These are phyloP conservation scores for Aspergillus pseudoglaucus DNA, from an alignment of 2,329 filamentous ascomycete species.

Conservation along the genomic window DNA sequence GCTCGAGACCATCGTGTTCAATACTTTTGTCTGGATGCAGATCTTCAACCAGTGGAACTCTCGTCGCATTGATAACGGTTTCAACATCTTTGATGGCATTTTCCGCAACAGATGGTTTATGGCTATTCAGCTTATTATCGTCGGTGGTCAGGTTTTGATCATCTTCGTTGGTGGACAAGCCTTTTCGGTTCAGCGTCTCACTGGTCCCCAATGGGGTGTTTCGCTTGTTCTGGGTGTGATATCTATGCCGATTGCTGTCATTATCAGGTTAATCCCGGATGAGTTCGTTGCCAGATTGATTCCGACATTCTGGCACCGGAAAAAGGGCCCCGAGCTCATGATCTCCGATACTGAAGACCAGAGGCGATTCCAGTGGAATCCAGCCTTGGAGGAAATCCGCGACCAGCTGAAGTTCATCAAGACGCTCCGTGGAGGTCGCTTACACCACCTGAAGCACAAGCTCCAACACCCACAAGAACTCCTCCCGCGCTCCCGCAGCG, in stretches of 20 bases:
- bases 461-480: conserved; percentile 51
- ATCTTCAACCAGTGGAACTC: conserved; percentile 47
- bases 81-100: conserved; percentile 42
- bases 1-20: conserved; percentile 37
- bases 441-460: conserved; percentile 55
- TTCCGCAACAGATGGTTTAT: conserved; percentile 45
- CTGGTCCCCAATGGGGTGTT: conserved; percentile 63
- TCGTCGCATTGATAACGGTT: conserved; percentile 38
- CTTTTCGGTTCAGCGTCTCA: conserved; percentile 56
- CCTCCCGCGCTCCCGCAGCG: conserved; percentile 38
- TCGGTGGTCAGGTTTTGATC: conserved; percentile 65
- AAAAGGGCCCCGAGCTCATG: conserved; percentile 36
- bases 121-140: conserved; percentile 58
- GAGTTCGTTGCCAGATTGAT: conserved; percentile 44
- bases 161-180: conserved; percentile 63
- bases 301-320: conserved; percentile 32
- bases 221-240: conserved; percentile 62
- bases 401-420: conserved; percentile 60
- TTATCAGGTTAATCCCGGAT: conserved; percentile 56
- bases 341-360: conserved; percentile 44
- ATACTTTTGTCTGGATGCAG: conserved; percentile 44
- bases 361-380: conserved; percentile 50
- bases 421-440: conserved; percentile 56
- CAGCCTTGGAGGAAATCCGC: conserved; percentile 56
- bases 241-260: conserved; percentile 59